A percentile compares a stretch with the other conserved stretches of the same genome.
These are phyloP conservation scores for Ceratocystis smalleyi DNA, from an alignment of 2,329 filamentous ascomycete species.

Conservation along the genomic window DNA sequence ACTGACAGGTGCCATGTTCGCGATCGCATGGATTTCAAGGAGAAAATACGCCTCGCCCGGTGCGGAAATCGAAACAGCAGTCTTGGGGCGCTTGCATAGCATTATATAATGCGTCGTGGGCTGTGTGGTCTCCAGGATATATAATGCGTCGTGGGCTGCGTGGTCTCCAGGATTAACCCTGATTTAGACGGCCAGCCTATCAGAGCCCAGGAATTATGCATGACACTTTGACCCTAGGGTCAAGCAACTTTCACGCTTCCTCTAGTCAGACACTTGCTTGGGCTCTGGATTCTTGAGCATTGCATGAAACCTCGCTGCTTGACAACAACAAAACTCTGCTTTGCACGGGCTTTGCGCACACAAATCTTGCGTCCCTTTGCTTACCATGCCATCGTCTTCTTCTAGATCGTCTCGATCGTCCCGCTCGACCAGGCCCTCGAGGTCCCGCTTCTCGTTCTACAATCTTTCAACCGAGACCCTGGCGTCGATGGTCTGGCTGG, in stretches of 20 bases:
- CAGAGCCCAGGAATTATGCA: neutral
- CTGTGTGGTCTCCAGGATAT: neutral
- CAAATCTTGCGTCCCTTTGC: no score
- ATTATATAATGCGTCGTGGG: neutral
- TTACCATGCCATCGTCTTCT: constrained; percentile 4
- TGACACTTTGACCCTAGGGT: neutral
- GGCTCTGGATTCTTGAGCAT: no score
- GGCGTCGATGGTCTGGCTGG: constrained; percentile 55
- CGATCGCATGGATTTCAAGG: neutral
- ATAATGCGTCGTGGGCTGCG: no score
- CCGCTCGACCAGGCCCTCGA: constrained; percentile 4
- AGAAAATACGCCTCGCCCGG: neutral
- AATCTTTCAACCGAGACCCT: constrained; percentile 14
- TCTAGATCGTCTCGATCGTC: constrained; percentile 10
- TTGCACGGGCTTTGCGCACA: neutral
- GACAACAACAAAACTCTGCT: neutral
- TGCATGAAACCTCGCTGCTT: neutral
- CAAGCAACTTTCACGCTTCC: no score
- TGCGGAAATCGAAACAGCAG: neutral
- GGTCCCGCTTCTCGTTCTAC: constrained; percentile 14
- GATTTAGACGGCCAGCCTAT: constrained; percentile 4
- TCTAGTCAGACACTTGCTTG: no score
- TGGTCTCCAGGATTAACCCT: neutral
- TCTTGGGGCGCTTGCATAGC: neutral
- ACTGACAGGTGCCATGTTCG: constrained; percentile 10